Conservation (phyloP, 1,139 yeast species). For the Magnusiomyces fungicola region DNA sequence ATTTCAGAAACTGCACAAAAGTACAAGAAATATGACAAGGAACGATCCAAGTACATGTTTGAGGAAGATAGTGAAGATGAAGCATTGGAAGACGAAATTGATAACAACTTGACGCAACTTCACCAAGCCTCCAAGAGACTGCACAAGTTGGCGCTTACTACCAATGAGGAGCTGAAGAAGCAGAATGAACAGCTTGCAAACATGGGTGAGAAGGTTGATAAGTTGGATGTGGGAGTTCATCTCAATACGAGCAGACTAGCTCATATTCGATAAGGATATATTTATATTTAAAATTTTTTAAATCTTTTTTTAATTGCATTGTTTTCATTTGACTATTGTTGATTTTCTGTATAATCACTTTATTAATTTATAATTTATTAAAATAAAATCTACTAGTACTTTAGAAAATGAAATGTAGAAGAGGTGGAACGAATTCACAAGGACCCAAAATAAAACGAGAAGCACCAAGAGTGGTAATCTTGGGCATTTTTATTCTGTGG, state of each 20-base stretch:
- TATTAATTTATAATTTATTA: no score
- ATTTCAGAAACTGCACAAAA: slow-evolving; percentile 30
- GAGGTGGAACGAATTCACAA: no score
- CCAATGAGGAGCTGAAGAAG: slow-evolving; percentile 45
- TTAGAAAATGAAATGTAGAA: no score
- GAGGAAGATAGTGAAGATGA: slow-evolving; percentile 2
- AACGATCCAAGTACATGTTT: background rate
- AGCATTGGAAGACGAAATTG: slow-evolving; percentile 48
- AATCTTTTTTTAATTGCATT: no score
- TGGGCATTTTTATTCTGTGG: no score
- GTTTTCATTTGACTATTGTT: no score
- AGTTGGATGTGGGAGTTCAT: slow-evolving; percentile 44
- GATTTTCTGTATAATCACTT: no score
- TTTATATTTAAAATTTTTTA: no score
- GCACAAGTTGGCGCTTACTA: slow-evolving; percentile 44
- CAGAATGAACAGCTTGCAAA: slow-evolving; percentile 48
- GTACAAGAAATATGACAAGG: background rate
- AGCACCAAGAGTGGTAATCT: no score
- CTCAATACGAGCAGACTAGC: slow-evolving; percentile 40
- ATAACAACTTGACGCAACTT: slow-evolving; percentile 46
- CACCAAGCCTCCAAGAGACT: slow-evolving; percentile 43
- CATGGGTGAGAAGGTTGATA: slow-evolving; percentile 47
- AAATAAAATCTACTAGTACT: no score
- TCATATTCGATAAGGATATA: slow-evolving; percentile 33
- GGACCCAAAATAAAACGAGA: no score